A percentile compares a stretch with the other conserved stretches of the same genome.
These are phyloP conservation scores for Arabidopsis hybrid DNA, from an alignment of 441 rosid species.

Conservation along the genomic window DNA sequence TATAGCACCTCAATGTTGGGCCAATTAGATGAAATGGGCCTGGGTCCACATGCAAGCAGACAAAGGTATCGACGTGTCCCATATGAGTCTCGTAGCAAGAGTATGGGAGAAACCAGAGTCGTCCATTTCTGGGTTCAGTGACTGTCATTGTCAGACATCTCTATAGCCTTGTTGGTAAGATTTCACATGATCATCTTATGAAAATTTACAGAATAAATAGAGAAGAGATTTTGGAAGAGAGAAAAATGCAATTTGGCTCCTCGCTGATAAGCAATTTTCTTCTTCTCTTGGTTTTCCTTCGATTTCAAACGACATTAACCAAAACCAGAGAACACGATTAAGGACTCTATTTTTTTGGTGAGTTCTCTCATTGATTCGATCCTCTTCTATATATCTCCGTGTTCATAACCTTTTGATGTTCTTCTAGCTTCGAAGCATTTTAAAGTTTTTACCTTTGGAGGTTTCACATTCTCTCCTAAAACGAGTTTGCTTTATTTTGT, in stretches of 20 bases:
- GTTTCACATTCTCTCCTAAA: not conserved
- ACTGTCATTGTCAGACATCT: conserved; percentile 33
- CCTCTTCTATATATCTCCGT: not conserved
- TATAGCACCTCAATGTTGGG: conserved; percentile 29
- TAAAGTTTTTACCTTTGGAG: conserved; percentile 13
- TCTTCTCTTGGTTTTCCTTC: conserved; percentile 4
- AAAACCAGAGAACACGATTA: not conserved
- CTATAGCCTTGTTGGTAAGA: conserved; percentile 11
- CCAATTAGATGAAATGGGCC: conserved; percentile 30
- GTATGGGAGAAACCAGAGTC: conserved; percentile 22
- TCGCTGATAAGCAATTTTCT: conserved; percentile 16
- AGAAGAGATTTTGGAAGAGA: conserved; percentile 3
- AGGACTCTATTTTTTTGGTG: conserved; percentile 2
- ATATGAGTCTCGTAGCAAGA: conserved; percentile 4
- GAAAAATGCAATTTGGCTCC: conserved; percentile 18
- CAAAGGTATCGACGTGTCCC: conserved; percentile 10
- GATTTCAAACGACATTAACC: conserved; percentile 21
- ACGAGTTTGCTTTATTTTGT: conserved; percentile 4
- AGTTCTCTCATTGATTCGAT: conserved; percentile 11
- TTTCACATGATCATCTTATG: conserved; percentile 34
- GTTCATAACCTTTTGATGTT: not conserved
- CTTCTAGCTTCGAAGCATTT: not conserved
- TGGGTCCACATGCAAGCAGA: conserved; percentile 21
- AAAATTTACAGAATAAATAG: conserved; percentile 11
- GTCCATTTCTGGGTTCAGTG: conserved; percentile 32